phyloP scores from a whole-genome alignment of 495 filamentous ascomycete genomes.

The Copromyces sp. region DNA sequence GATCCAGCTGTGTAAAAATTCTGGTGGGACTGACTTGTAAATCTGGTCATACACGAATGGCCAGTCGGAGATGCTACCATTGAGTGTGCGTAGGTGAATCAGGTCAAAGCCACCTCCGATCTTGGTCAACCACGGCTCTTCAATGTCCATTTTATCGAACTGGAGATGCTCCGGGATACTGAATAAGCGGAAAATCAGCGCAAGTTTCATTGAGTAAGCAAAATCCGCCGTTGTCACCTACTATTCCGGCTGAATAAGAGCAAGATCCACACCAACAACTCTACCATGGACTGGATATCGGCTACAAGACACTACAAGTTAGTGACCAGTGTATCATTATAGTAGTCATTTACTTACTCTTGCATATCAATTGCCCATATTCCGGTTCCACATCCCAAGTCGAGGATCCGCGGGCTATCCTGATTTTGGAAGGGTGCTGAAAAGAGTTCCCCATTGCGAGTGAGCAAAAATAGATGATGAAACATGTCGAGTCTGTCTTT shows the following conservation, averaged over 20 bases:
- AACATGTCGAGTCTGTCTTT: slow-evolving; percentile 69
- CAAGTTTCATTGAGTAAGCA: not conserved
- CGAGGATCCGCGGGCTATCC: slow-evolving; percentile 48
- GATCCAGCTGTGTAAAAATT: not conserved
- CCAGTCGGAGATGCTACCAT: slow-evolving; percentile 75
- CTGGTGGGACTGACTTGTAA: slow-evolving; percentile 42
- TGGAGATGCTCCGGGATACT: slow-evolving; percentile 63
- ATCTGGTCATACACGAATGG: slow-evolving; percentile 59
- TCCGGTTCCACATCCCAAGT: slow-evolving; percentile 81
- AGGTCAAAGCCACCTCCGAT: slow-evolving; percentile 73
- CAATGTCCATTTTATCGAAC: slow-evolving; percentile 68
- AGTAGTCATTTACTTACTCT: slow-evolving; percentile 41
- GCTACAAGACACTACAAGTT: slow-evolving; percentile 13
- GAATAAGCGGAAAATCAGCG: slow-evolving; percentile 1
- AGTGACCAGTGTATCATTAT: not conserved
- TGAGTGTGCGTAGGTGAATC: slow-evolving; percentile 74
- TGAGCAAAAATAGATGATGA: slow-evolving; percentile 62
- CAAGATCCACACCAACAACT: slow-evolving; percentile 46
- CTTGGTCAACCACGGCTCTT: slow-evolving; percentile 62
- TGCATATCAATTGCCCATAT: slow-evolving; percentile 89
- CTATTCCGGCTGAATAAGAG: slow-evolving; percentile 69
- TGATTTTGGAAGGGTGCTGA: slow-evolving; percentile 38
- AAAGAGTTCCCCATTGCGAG: slow-evolving; percentile 49
- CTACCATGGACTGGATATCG: slow-evolving; percentile 10
- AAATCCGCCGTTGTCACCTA: slow-evolving; percentile 22